Evolutionary conservation across 1,284 basidiomycete species (phyloP), one percentile per base, ranked within the genome.

Genomic region (Tremellales sp.): DNA sequence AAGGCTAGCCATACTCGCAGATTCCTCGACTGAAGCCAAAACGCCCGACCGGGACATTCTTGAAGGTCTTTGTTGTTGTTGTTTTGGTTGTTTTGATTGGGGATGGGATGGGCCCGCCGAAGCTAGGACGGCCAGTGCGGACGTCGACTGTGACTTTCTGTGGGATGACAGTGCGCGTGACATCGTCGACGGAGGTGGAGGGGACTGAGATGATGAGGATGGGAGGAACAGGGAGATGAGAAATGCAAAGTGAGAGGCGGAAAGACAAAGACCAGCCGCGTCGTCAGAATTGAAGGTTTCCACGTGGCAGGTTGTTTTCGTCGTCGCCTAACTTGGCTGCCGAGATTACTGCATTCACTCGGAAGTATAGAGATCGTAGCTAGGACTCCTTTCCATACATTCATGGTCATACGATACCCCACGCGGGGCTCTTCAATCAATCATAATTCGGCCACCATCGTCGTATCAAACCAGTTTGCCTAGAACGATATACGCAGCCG

Each of bases 81-180:
- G 32, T 12, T 26, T 22, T 35, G 21, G 16, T 14, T 14, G 22
- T 7, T n/a, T 13, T 9, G 14, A 16, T 31, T 13, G 40, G 28
- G 36, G 36, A 38, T 34, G 43, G 24, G 19, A 45, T 24, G 22
- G 43, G 16, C 16, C 34, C 33, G 18, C 39, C 32, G 13, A 38
- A 24, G 40, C 21, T 24, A 66, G 53, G 14, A 58, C 41, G 13
- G 56, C 39, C 3, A 66, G 37, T 0, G 61, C 62, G 10, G 63
- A 66, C 1, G 65, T 63, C 7, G 65, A 66, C 26, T 63, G 61
- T 2, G 62, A 62, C 47, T 69, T 69, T 24, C 63, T 47, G 45
- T 69, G 66, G 13, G 55, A 40, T 38, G 53, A 50, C 13, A 32
- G 22, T 25, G 46, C 39, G 40, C 48, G 29, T 8, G 55, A 57